A percentile compares a stretch with the other conserved stretches of the same genome.
phyloP scores from a whole-genome alignment of 805 yeast species.

The Myxozyma geophila region DNA sequence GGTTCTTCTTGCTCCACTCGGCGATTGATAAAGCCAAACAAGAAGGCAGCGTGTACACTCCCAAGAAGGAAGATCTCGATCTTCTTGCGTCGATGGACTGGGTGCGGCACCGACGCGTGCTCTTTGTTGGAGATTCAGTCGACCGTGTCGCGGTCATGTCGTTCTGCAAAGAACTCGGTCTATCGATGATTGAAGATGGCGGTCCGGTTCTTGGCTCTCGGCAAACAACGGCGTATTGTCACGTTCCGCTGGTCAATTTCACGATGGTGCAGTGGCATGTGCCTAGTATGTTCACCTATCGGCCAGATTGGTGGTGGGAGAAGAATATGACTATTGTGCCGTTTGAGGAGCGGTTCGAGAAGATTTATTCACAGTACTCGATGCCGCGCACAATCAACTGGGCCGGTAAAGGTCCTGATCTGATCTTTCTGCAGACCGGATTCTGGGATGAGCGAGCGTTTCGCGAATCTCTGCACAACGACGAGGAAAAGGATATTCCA shows the following conservation, averaged over 20 bases:
- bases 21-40: background rate
- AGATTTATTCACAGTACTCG: conserved; percentile 11
- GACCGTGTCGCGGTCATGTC: conserved; percentile 18
- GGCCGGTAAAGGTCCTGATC: conserved; percentile 25
- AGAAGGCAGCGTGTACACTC: background rate
- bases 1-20: background rate
- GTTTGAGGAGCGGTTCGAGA: conserved; percentile 30
- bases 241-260: conserved; percentile 24
- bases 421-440: conserved; percentile 29
- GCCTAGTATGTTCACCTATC: conserved; percentile 24
- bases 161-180: conserved; percentile 24
- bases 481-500: background rate
- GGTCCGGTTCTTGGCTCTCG: conserved; percentile 13
- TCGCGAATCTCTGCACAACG: conserved; percentile 7
- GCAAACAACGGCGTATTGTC: conserved; percentile 27
- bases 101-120: conserved; percentile 21
- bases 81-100: conserved; percentile 11
- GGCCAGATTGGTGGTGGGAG: conserved; percentile 36
- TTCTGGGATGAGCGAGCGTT: conserved; percentile 34
- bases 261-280: conserved; percentile 35
- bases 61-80: background rate
- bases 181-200: background rate
- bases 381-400: conserved; percentile 3
- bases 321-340: conserved; percentile 23
- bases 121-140: conserved; percentile 33